phyloP scores from a whole-genome alignment of 148 eudicot species.

The Heliamphora exappendiculata region DNA sequence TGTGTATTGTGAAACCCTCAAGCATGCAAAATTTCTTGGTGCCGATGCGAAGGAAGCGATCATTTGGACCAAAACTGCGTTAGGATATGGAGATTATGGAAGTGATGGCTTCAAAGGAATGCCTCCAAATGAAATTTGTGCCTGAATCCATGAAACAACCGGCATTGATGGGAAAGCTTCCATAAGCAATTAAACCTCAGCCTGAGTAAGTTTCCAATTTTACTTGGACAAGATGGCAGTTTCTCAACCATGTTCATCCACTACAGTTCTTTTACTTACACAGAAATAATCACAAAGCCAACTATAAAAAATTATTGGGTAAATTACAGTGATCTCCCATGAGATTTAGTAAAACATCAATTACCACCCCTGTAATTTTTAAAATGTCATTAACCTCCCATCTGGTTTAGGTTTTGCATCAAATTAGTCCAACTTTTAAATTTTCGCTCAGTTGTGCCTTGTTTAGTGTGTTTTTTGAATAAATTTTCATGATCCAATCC shows the following conservation, averaged over 20 bases:
- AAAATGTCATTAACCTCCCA: no score
- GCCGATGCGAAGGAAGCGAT: background rate
- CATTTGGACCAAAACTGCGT: background rate
- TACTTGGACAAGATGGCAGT: background rate
- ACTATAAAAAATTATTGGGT: no score
- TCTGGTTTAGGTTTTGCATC: no score
- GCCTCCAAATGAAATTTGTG: background rate
- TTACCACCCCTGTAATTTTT: no score
- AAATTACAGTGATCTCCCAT: background rate
- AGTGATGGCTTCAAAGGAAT: background rate
- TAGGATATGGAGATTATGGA: slow-evolving; percentile 1
- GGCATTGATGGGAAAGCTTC: background rate
- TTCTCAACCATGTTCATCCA: no score
- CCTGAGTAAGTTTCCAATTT: background rate
- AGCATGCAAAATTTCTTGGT: background rate
- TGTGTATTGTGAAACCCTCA: background rate
- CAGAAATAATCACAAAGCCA: no score
- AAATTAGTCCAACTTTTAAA: no score
- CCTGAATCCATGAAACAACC: background rate
- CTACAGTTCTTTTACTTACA: no score
- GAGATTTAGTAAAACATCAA: no score
- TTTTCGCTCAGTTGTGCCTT: no score
- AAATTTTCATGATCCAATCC: no score
- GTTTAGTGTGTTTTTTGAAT: no score
- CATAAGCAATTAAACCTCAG: background rate